phyloP scores from a whole-genome alignment of 441 rosid genomes.

The Bocquillonia castaneifolia region DNA sequence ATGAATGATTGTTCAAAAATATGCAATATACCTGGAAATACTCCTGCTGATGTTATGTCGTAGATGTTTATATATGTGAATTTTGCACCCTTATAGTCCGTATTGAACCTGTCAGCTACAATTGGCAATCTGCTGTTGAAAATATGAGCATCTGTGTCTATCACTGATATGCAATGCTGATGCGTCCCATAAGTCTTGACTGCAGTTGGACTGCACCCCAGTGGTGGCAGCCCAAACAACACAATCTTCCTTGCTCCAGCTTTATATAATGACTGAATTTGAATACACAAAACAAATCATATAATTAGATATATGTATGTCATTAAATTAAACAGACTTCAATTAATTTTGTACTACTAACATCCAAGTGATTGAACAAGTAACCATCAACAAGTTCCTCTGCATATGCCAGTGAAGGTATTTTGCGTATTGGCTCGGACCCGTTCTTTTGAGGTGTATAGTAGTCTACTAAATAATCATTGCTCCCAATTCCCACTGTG shows the following conservation, averaged over 20 bases:
- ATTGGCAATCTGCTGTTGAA: background rate
- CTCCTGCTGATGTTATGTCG: background rate
- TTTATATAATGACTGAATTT: background rate
- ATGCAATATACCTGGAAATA: background rate
- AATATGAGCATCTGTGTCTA: background rate
- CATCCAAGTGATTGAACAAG: slow-evolving; percentile 11
- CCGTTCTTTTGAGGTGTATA: background rate
- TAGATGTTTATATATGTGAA: slow-evolving; percentile 10
- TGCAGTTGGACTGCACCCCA: slow-evolving; percentile 17
- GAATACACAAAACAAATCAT: no score
- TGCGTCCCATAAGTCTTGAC: background rate
- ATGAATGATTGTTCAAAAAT: background rate
- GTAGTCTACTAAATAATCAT: slow-evolving; percentile 1
- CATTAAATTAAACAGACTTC: no score
- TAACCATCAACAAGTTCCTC: slow-evolving; percentile 3
- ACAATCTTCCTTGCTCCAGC: slow-evolving; percentile 18
- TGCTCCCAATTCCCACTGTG: slow-evolving; percentile 6
- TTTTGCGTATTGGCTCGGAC: background rate
- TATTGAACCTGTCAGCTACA: slow-evolving; percentile 7
- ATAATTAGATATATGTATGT: no score
- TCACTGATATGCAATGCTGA: background rate
- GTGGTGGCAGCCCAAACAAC: slow-evolving; percentile 5
- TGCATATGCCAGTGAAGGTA: slow-evolving; percentile 3
- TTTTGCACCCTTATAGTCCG: background rate
- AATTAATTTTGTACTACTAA: no score